Conservation (phyloP, 345 rosid genomes). For the Jatropha curcas region DNA sequence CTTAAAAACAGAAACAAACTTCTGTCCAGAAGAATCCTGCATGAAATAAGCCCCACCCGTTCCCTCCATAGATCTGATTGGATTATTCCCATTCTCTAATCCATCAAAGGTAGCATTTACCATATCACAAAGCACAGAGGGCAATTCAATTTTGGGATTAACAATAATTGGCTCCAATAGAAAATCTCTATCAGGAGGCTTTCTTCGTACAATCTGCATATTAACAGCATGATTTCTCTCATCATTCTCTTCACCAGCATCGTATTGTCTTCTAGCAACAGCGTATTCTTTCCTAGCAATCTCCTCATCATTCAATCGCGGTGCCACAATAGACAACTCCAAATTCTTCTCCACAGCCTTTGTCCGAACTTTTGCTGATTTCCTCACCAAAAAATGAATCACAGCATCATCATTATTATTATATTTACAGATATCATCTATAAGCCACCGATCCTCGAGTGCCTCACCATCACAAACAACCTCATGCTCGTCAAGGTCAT, state of each 20-base stretch:
- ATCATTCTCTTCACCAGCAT: slow-evolving; percentile 22
- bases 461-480: slow-evolving; percentile 64
- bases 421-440: slow-evolving; percentile 52
- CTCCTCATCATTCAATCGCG: slow-evolving; percentile 26
- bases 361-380: slow-evolving; percentile 58
- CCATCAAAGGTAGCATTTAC: slow-evolving; percentile 38
- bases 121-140: slow-evolving; percentile 36
- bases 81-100: slow-evolving; percentile 30
- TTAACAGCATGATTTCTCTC: slow-evolving; percentile 20
- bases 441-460: slow-evolving; percentile 63
- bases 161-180: slow-evolving; percentile 36
- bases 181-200: slow-evolving; percentile 17
- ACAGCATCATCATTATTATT: slow-evolving; percentile 52
- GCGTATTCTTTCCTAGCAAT: slow-evolving; percentile 22
- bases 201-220: slow-evolving; percentile 10
- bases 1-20: slow-evolving; percentile 48
- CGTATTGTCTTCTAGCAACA: slow-evolving; percentile 24
- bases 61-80: slow-evolving; percentile 46
- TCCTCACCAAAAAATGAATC: slow-evolving; percentile 58
- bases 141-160: slow-evolving; percentile 33
- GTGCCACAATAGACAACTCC: slow-evolving; percentile 60
- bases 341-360: slow-evolving; percentile 65
- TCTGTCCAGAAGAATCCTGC: slow-evolving; percentile 39
- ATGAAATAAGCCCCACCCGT: slow-evolving; percentile 51
- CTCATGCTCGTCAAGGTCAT: slow-evolving; percentile 58